Evolutionary conservation across 139 green algal genomes (phyloP).

Genomic region (Pleodorina starrii): DNA sequence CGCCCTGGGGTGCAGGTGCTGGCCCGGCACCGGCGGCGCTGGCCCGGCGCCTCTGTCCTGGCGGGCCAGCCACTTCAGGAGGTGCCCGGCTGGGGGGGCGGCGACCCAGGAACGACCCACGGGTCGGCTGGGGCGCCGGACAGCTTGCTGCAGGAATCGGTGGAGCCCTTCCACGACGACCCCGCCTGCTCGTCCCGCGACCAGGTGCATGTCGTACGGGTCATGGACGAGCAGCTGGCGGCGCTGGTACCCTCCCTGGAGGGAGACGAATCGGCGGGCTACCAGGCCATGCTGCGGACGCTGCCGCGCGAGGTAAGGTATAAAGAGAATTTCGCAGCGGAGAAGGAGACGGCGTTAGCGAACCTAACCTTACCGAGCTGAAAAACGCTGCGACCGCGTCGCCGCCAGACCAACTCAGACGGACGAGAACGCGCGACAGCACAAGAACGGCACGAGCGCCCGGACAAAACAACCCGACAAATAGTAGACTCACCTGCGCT

Average conservation of each 20-base stretch:
- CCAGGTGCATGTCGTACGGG: slow-evolving; percentile 39
- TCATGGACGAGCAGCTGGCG: slow-evolving; percentile 44
- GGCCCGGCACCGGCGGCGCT: slow-evolving; percentile 17
- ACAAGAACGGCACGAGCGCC: no score
- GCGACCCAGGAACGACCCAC: not conserved
- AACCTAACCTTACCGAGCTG: no score
- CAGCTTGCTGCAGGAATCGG: not conserved
- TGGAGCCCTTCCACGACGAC: slow-evolving; percentile 29
- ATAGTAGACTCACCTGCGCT: no score
- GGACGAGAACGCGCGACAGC: no score
- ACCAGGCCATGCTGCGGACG: slow-evolving; percentile 13
- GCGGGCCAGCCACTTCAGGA: not conserved
- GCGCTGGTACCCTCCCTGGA: slow-evolving; percentile 48
- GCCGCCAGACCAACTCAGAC: no score
- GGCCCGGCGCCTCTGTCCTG: not conserved
- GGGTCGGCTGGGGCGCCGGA: not conserved
- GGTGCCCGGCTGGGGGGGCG: not conserved
- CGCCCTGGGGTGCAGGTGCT: slow-evolving; percentile 24
- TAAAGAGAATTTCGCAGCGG: no score
- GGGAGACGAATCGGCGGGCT: slow-evolving; percentile 42
- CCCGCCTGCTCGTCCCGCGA: slow-evolving; percentile 5
- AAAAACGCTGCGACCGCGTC: no score
- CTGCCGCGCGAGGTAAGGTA: slow-evolving; percentile 19
- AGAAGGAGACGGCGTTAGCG: no score
- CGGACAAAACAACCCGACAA: no score